phyloP scores from a whole-genome alignment of 257 asterid genomes.

The Jacaranda mimosifolia region DNA sequence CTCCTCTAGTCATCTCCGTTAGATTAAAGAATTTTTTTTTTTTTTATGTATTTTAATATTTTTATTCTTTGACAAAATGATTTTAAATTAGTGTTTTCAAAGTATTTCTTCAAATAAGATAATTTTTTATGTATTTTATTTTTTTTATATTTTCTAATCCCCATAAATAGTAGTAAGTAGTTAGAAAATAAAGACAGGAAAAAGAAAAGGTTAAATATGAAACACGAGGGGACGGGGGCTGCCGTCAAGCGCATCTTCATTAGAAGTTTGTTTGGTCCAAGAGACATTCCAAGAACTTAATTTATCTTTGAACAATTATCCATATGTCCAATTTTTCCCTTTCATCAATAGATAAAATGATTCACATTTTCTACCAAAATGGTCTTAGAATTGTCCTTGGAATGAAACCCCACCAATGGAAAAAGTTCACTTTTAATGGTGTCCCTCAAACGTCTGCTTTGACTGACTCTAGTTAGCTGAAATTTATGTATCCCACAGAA shows the following conservation, averaged over 20 bases:
- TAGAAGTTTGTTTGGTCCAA: not conserved
- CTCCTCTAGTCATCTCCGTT: no score
- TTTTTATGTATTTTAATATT: no score
- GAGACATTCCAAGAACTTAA: not conserved
- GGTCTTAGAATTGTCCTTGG: not conserved
- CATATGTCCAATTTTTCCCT: not conserved
- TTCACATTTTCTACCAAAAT: not conserved
- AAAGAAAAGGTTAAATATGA: not conserved
- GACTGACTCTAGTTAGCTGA: not conserved
- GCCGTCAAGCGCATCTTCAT: not conserved
- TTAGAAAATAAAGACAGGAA: not conserved
- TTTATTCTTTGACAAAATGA: no score
- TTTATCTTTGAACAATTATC: not conserved
- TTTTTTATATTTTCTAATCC: not conserved
- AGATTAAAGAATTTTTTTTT: no score
- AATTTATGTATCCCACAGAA: not conserved
- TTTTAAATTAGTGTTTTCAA: no score
- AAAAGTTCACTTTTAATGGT: not conserved
- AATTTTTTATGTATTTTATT: not conserved
- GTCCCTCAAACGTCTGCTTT: slow-evolving; percentile 10
- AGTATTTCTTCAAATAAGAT: no score
- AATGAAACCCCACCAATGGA: not conserved
- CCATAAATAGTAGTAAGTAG: not conserved
- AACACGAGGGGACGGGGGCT: not conserved
- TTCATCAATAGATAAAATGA: not conserved